Base-by-base conservation (phyloP, 2,329 filamentous ascomycete genomes). In the Shiraia sp. region DNA sequence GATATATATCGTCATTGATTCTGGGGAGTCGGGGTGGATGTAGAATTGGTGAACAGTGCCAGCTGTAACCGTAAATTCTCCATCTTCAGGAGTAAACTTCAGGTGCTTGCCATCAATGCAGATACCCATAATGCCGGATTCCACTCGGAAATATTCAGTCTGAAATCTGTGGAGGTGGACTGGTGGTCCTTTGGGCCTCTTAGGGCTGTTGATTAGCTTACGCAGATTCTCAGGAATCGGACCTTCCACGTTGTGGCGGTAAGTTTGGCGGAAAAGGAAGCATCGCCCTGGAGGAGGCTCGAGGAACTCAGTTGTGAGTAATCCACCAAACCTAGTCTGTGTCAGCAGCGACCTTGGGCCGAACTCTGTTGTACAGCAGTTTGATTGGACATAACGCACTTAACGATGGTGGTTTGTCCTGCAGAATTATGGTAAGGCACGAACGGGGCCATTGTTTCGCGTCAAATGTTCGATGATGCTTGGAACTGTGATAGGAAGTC, bases 131-230 rank as follows among this genome's bases (percentile, higher is more conserved):
- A 42, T 34, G 2, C 67, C 66, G 10, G 55, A 40, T 23, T 57
- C 30, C 2, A 68, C 58, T 10, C 49, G 38, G 37, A 66, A 61
- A 40, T 57, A 68, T 40, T 69, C 66, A 1, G 45, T 59, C 42
- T 69, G 65, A 36, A 57, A 59, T 15, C 40, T 54, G 41, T 70
- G 66, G 36, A 70, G 63, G 37, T 70, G 67, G 24, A 52, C 38
- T 10, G 54, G 65, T 14, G 65, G 65, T 15, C 39, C 39, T 42
- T 36, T 42, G 6, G 39, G 39, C 13, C 39, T 35, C 4, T 42
- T 16, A 10, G 32, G 39, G 22, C 32, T 36, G 26, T 42, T 26
- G 27, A 42, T 42, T 15, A 42, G 13, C 25, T 30, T 42, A 31
- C 25, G 34, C 16, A 39, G 25, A 33, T 43, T 39, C 16, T 47